Evolutionary conservation across 2,329 filamentous ascomycete genomes (phyloP).

Genomic region (Arthrobotrys conoides): DNA sequence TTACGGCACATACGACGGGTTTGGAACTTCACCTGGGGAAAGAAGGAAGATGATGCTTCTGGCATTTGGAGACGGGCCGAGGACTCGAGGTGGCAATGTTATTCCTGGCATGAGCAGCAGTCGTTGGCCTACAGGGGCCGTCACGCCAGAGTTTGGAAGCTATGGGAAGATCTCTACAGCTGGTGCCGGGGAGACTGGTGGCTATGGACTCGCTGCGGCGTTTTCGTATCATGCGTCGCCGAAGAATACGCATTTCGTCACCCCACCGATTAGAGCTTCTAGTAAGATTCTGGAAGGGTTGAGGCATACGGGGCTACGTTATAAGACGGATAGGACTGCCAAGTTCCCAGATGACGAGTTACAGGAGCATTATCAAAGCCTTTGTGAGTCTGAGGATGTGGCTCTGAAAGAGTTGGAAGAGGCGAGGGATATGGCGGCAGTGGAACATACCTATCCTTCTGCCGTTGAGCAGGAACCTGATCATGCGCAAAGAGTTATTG

Average conservation of each 20-base stretch:
- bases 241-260: conserved; percentile 56
- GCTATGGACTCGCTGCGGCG: conserved; percentile 51
- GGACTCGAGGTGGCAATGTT: conserved; percentile 51
- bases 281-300: conserved; percentile 55
- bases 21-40: conserved; percentile 44
- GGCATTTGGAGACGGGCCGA: conserved; percentile 29
- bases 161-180: conserved; percentile 36
- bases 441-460: conserved; percentile 46
- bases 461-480: conserved; percentile 37
- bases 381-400: conserved; percentile 47
- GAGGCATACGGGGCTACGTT: conserved; percentile 48
- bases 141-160: conserved; percentile 55
- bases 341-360: conserved; percentile 56
- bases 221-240: conserved; percentile 57
- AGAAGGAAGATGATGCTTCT: conserved; percentile 54
- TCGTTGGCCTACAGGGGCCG: conserved; percentile 45
- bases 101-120: conserved; percentile 53
- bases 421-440: conserved; percentile 42
- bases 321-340: conserved; percentile 31
- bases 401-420: conserved; percentile 54
- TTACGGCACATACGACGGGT: conserved; percentile 50
- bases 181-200: neutral
- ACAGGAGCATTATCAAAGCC: conserved; percentile 56
- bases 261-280: conserved; percentile 55
- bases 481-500: conserved; percentile 48